These are phyloP conservation scores for Aspergillus nanangensis DNA, from an alignment of 495 filamentous ascomycete genomes.

Conservation along the genomic window DNA sequence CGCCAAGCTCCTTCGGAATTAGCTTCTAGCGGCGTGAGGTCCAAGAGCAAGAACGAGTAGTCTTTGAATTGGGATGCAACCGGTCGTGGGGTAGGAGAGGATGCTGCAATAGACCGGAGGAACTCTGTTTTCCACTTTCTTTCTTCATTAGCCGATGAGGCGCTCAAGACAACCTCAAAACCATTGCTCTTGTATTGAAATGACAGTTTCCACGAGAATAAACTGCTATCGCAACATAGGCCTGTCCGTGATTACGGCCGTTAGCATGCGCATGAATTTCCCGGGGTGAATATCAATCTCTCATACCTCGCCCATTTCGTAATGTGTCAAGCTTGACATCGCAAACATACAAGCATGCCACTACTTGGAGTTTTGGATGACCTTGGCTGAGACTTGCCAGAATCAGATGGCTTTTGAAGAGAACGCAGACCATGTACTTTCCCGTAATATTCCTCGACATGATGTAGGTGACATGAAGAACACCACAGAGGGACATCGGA, in stretches of 20 bases:
- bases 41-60: conserved; percentile 54
- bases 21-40: conserved; percentile 69
- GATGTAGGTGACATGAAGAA: conserved; percentile 81
- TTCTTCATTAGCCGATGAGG: conserved; percentile 80
- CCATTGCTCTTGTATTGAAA: conserved; percentile 74
- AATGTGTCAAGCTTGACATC: conserved; percentile 70
- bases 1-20: conserved; percentile 69
- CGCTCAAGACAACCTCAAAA: conserved; percentile 84
- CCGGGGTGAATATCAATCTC: too few species aligned
- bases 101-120: conserved; percentile 25
- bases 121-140: conserved; percentile 60
- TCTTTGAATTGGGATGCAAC: conserved; percentile 22
- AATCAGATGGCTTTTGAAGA: conserved; percentile 78
- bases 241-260: conserved; percentile 48
- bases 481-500: conserved; percentile 79
- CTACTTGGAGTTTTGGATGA: conserved; percentile 61
- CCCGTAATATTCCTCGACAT: conserved; percentile 60
- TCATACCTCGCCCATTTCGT: conserved; percentile 84
- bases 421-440: conserved; percentile 80
- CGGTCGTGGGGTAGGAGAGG: conserved; percentile 19
- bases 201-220: conserved; percentile 89
- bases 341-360: conserved; percentile 67
- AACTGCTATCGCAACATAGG: conserved; percentile 77
- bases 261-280: too few species aligned
- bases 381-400: conserved; percentile 63